phyloP scores from a whole-genome alignment of 2,329 filamentous ascomycete genomes.

The Penicillium crustosum region DNA sequence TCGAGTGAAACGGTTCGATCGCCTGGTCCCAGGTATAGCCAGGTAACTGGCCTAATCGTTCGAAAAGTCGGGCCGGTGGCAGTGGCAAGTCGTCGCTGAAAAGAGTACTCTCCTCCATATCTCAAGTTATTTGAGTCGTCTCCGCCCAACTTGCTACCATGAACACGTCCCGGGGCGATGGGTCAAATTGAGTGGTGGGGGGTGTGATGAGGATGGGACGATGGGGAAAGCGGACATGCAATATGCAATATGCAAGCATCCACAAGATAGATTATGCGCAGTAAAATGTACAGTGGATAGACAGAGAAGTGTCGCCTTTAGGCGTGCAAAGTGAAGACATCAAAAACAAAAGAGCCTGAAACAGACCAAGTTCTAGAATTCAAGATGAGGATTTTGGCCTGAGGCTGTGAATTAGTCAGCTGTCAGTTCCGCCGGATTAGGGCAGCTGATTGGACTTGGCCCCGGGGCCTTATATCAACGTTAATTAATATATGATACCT shows the following conservation, averaged over 20 bases:
- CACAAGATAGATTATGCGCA: not conserved
- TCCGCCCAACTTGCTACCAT: slow-evolving; percentile 21
- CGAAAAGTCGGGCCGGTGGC: slow-evolving; percentile 67
- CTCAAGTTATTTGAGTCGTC: slow-evolving; percentile 7
- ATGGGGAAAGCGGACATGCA: slow-evolving; percentile 21
- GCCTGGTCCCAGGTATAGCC: slow-evolving; percentile 77
- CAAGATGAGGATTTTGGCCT: not conserved
- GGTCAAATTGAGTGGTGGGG: not conserved
- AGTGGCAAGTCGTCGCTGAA: slow-evolving; percentile 50
- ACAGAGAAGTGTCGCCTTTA: not conserved
- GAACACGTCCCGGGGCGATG: slow-evolving; percentile 2
- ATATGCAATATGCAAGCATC: slow-evolving; percentile 22
- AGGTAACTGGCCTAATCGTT: slow-evolving; percentile 69
- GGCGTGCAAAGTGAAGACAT: not conserved
- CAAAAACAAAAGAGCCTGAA: not conserved
- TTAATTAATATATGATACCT: too few species aligned
- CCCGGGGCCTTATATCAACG: not conserved
- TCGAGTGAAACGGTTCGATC: slow-evolving; percentile 51
- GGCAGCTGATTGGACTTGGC: not conserved
- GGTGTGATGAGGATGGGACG: slow-evolving; percentile 9
- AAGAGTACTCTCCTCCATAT: slow-evolving; percentile 39
- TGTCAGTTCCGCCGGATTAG: not conserved
- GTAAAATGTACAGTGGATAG: not conserved
- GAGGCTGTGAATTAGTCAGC: slow-evolving; percentile 5
- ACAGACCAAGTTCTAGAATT: not conserved